A percentile compares a stretch with the other conserved stretches of the same genome.
Conservation (phyloP, 768 basidiomycete genomes). For the Termitomyces titanicus region DNA sequence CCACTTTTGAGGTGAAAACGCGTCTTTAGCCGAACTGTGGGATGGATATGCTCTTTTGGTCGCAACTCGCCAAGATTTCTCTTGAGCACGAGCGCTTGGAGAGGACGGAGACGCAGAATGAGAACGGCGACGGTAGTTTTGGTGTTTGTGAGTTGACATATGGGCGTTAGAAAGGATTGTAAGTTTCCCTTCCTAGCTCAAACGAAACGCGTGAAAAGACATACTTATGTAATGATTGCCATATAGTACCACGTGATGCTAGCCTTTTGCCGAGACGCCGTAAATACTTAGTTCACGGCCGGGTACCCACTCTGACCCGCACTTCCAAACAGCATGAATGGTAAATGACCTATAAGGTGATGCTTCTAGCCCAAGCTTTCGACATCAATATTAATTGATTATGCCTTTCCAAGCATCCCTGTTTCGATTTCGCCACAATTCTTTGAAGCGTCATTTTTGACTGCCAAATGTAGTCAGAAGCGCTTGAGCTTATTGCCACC, state of each 20-base stretch:
- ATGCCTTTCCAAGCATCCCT: too few species aligned
- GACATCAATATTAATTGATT: too few species aligned
- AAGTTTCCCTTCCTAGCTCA: neutral
- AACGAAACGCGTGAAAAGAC: conserved; percentile 3
- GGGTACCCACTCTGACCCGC: too few species aligned
- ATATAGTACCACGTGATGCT: conserved; percentile 7
- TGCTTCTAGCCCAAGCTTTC: too few species aligned
- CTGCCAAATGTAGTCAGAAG: too few species aligned
- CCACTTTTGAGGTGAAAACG: conserved; percentile 40
- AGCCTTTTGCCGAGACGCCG: neutral
- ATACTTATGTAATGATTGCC: conserved; percentile 6
- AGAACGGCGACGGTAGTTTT: conserved; percentile 47
- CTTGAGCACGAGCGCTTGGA: conserved; percentile 30
- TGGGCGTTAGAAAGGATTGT: neutral
- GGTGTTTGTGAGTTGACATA: conserved; percentile 32
- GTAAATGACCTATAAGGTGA: too few species aligned
- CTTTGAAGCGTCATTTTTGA: too few species aligned
- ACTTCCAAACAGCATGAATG: too few species aligned
- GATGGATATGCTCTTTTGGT: conserved; percentile 49
- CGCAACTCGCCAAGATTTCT: conserved; percentile 36
- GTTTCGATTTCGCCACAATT: too few species aligned
- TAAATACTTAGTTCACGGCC: too few species aligned
- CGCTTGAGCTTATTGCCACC: too few species aligned
- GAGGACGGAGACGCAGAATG: conserved; percentile 46
- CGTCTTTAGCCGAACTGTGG: conserved; percentile 25